These are phyloP conservation scores for Leishmania lainsoni DNA, from an alignment of 208 protist species.

Conservation along the genomic window DNA sequence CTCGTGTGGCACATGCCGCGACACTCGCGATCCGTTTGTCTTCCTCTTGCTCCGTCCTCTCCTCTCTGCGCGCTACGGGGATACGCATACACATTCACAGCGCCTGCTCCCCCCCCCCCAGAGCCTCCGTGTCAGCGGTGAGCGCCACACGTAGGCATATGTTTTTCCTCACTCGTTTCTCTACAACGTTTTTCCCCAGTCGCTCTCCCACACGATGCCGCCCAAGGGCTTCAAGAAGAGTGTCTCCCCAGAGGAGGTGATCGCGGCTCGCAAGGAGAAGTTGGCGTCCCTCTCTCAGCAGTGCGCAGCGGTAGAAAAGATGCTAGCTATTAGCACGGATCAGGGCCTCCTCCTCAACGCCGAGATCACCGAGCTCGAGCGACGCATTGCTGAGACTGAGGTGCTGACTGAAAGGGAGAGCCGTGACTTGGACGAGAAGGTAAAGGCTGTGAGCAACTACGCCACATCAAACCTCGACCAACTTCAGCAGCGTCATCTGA, in stretches of 20 bases:
- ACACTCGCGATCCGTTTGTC: neutral
- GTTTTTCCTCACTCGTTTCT: neutral
- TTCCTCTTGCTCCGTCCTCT: neutral
- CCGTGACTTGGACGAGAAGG: conserved; percentile 52
- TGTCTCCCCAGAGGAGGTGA: conserved; percentile 52
- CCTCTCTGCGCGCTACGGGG: neutral
- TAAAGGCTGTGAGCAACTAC: conserved; percentile 64
- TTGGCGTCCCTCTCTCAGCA: conserved; percentile 57
- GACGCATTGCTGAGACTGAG: conserved; percentile 58
- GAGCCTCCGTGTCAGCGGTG: neutral
- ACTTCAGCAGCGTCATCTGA: conserved; percentile 72
- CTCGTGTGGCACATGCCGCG: neutral
- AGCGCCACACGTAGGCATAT: neutral
- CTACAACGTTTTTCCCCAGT: neutral
- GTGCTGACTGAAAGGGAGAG: conserved; percentile 63
- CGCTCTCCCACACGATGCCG: conserved; percentile 13
- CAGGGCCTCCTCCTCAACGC: conserved; percentile 56
- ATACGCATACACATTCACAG: neutral
- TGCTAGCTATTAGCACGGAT: conserved; percentile 81
- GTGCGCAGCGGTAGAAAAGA: conserved; percentile 77
- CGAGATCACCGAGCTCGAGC: conserved; percentile 57
- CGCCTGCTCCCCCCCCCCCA: neutral
- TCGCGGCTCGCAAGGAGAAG: conserved; percentile 67
- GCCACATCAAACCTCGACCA: conserved; percentile 81
- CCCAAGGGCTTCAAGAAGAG: conserved; percentile 51